Base-by-base conservation (phyloP, 495 filamentous ascomycete genomes). In the Diplogelasinospora grovesii region DNA sequence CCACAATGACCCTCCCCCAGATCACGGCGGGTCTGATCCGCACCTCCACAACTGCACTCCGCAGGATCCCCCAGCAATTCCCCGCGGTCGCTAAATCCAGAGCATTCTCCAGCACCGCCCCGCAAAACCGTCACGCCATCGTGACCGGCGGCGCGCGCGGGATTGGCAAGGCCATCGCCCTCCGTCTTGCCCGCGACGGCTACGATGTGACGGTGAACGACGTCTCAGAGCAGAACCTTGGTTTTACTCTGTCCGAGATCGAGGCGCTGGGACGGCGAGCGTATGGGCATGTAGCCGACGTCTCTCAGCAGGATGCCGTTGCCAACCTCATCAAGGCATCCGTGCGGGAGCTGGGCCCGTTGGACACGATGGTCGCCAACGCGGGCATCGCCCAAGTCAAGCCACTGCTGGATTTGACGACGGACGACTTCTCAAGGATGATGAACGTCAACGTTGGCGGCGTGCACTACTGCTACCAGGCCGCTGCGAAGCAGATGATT, bases 201-300 rank as follows among this genome's bases (percentile, higher is more conserved):
- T 83, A 79, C 53, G 57, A 74, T 44, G 57, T 83, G 30, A 78
- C 74, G 36, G 60, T 81, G 35, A 81, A 79, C 49, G 77, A 83
- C 27, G 56, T 82, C 9, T 38, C 56, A n/a, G 49, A 61, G 20
- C 31, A 60, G 1, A 64, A 54, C 0, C 71, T 73, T 40, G 63
- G 75, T 26, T 65, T 66, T 6, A 65, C 59, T 16, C 68, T 73
- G n/a, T 49, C 60, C 4, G 64, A 76, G 29, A 72, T 83, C 47
- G 53, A 68, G 35, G 31, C 54, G 7, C 49, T 70, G 41, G 67
- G 65, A 14, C 55, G 66, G 5, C 64, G 65, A 18, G 60, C 69
- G 13, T 58, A 66, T 35, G 57, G 63, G 4, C 64, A 62, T 22
- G 57, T 74, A 10, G 77, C 73, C 3, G 77, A 81, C 45, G 74